A percentile compares a stretch with the other conserved stretches of the same genome.
These are phyloP conservation scores for Lipomyces anomalus DNA, from an alignment of 805 yeast species.

Conservation along the genomic window DNA sequence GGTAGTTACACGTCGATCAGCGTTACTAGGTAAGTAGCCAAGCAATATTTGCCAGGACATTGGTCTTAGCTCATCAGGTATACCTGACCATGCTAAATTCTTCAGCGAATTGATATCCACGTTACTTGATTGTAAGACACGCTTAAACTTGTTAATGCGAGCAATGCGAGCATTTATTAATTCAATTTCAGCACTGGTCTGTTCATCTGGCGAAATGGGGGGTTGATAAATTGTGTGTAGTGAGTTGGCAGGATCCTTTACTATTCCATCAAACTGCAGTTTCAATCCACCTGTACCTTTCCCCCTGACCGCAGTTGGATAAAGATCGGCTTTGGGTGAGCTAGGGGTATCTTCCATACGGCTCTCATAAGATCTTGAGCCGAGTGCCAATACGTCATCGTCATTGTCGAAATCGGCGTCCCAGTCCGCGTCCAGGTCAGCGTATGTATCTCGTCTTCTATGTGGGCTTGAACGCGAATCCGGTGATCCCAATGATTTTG, in stretches of 20 bases:
- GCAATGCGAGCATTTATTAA: conserved; percentile 55
- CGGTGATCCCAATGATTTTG: conserved; percentile 5
- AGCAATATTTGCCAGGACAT: conserved; percentile 82
- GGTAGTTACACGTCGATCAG: conserved; percentile 64
- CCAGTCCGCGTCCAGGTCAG: conserved; percentile 89
- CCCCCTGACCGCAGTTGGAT: conserved; percentile 17
- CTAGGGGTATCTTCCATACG: conserved; percentile 4
- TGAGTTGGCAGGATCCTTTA: conserved; percentile 36
- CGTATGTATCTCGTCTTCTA: conserved; percentile 34
- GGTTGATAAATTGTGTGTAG: conserved; percentile 28
- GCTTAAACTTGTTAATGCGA: conserved; percentile 61
- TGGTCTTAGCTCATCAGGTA: conserved; percentile 76
- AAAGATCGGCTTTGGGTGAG: conserved; percentile 19
- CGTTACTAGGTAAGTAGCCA: conserved; percentile 86
- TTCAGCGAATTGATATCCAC: conserved; percentile 67
- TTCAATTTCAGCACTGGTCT: conserved; percentile 42
- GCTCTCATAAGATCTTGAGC: conserved; percentile 4
- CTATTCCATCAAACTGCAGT: conserved; percentile 31
- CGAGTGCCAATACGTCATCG: conserved; percentile 7
- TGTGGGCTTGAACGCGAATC: conserved; percentile 8
- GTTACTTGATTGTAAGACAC: conserved; percentile 46
- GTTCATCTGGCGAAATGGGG: conserved; percentile 15
- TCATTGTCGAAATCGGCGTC: conserved; percentile 60
- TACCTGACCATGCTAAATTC: conserved; percentile 88
- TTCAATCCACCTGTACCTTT: conserved; percentile 16